These are phyloP conservation scores for Umbelopsis vinacea DNA, from an alignment of 192 early-diverging fungal species.

Conservation along the genomic window DNA sequence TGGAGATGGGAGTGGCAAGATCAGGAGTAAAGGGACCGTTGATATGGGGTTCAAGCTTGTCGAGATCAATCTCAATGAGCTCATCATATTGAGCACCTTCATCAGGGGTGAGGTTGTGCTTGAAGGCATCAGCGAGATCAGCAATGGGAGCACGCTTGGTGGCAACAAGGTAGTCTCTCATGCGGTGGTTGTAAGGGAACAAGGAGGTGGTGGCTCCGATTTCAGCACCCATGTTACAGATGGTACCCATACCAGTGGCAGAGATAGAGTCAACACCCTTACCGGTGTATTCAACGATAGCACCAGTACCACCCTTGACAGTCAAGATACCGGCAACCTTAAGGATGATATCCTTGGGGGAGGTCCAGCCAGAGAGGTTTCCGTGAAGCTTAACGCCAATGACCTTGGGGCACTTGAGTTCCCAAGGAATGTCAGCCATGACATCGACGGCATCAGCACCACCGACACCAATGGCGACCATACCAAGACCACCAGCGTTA, in stretches of 20 bases:
- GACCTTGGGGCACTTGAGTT: slow-evolving; percentile 97
- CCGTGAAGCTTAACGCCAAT: slow-evolving; percentile 92
- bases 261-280: slow-evolving; percentile 91
- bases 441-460: slow-evolving; percentile 99
- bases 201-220: slow-evolving; percentile 97
- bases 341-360: slow-evolving; percentile 96
- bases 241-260: slow-evolving; percentile 98
- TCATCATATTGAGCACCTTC: slow-evolving; percentile 89
- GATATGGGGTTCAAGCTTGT: slow-evolving; percentile 93
- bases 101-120: slow-evolving; percentile 91
- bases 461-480: slow-evolving; percentile 96
- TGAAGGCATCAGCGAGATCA: slow-evolving; percentile 74
- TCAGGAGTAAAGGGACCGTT: slow-evolving; percentile 98
- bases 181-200: slow-evolving; percentile 93
- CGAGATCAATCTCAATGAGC: slow-evolving; percentile 93
- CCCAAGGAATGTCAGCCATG: slow-evolving; percentile 98
- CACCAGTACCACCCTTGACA: slow-evolving; percentile 96
- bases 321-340: slow-evolving; percentile 94
- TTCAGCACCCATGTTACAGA: slow-evolving; percentile 99
- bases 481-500: slow-evolving; percentile 96
- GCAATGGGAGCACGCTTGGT: slow-evolving; percentile 85
- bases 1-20: slow-evolving; percentile 88
- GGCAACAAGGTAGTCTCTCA: slow-evolving; percentile 89
- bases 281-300: slow-evolving; percentile 98
- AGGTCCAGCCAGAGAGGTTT: slow-evolving; percentile 87